phyloP scores from a whole-genome alignment of 176 grass and related monocot species.

The Triticum dicoccoides region DNA sequence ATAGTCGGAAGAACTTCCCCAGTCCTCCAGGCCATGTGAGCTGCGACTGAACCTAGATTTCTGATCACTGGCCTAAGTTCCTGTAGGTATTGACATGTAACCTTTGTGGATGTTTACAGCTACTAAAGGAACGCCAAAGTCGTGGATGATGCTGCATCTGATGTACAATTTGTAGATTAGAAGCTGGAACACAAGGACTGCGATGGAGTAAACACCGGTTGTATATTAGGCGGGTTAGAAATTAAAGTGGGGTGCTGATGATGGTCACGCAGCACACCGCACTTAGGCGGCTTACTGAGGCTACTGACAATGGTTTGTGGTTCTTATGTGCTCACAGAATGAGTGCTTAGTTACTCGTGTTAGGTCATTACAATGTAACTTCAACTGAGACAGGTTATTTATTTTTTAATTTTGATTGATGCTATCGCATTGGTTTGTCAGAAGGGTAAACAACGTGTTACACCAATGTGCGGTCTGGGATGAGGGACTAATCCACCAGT shows the following conservation, averaged over 20 bases:
- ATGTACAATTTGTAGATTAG: slow-evolving; percentile 8
- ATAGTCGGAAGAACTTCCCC: background rate
- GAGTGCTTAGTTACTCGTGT: background rate
- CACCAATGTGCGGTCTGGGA: too few species aligned
- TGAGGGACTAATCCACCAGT: too few species aligned
- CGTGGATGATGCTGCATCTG: background rate
- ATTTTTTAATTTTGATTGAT: background rate
- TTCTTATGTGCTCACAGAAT: background rate
- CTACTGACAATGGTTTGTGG: background rate
- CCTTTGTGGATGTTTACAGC: slow-evolving; percentile 15
- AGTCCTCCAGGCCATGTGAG: background rate
- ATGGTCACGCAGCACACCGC: background rate
- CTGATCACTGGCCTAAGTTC: background rate
- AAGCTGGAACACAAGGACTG: background rate
- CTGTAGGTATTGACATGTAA: background rate
- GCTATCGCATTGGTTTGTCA: background rate
- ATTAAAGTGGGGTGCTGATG: background rate
- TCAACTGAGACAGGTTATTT: background rate
- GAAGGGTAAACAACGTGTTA: background rate
- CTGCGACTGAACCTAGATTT: background rate
- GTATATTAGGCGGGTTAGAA: background rate
- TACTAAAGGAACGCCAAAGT: background rate
- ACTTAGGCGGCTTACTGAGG: background rate
- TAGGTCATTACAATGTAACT: background rate
- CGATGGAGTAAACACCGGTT: background rate